A percentile compares a stretch with the other conserved stretches of the same genome.
Evolutionary conservation across 768 basidiomycete genomes (phyloP).

Genomic region (Tricholoma furcatifolium): DNA sequence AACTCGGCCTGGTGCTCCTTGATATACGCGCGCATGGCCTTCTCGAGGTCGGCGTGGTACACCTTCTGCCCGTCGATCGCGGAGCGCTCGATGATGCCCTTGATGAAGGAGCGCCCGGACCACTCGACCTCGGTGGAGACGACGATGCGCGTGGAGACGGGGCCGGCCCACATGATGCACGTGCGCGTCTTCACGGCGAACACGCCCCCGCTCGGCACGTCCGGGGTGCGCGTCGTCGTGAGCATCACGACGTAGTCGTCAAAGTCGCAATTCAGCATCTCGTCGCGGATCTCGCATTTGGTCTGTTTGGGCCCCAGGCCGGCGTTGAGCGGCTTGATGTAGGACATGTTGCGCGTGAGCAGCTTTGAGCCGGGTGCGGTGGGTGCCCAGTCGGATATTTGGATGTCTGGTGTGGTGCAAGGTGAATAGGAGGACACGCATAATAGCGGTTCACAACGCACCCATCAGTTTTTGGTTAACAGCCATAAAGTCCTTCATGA

Average conservation of each 20-base stretch:
- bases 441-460: conserved; percentile 42
- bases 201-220: conserved; percentile 91
- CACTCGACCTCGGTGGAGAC: conserved; percentile 94
- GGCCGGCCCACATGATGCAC: conserved; percentile 92
- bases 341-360: conserved; percentile 87
- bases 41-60: conserved; percentile 82
- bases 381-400: conserved; percentile 94
- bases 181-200: conserved; percentile 94
- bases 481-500: conserved; percentile 91
- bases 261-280: conserved; percentile 75
- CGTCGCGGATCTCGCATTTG: conserved; percentile 93
- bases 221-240: conserved; percentile 90
- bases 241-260: conserved; percentile 81
- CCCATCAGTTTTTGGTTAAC: conserved; percentile 88
- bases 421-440: neutral
- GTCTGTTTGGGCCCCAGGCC: conserved; percentile 92
- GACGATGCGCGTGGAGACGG: conserved; percentile 70
- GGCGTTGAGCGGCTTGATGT: conserved; percentile 90
- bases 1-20: conserved; percentile 89
- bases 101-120: conserved; percentile 96
- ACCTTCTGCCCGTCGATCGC: conserved; percentile 89
- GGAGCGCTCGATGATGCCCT: conserved; percentile 91
- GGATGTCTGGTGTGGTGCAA: conserved; percentile 61
- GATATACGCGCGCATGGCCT: conserved; percentile 86
- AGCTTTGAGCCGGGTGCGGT: conserved; percentile 57